Base-by-base conservation (phyloP, 768 basidiomycete species). In the Macrolepiota fuliginosa region DNA sequence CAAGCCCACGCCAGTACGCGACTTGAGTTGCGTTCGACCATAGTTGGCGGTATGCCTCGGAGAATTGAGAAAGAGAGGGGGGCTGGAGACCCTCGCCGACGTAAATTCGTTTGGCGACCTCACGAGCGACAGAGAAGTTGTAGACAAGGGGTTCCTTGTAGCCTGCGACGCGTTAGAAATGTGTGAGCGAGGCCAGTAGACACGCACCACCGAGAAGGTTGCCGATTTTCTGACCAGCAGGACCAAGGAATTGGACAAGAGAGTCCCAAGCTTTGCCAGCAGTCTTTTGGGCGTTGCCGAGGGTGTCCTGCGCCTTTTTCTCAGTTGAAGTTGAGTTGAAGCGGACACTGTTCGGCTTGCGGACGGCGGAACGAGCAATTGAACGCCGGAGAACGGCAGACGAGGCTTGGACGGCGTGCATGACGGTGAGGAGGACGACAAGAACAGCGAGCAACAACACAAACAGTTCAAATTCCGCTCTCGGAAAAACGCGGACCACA, bases 81-180 rank as follows among this genome's bases (percentile, higher is more conserved):
- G 91, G 92, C 58, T 82, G 80, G 58, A 91, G 85, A 63, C 78
- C 85, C 74, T 93, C 91, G 40, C 82, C 80, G 57, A 83, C 69
- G 74, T 92, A 92, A 56, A 93, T 78, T 63, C 90, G 87, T 75
- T 91, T 91, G 56, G 83, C 68, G 53, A 96, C 66, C 70, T 94
- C 92, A 56, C 87, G 85, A 19, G 84, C 79, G 52, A 96, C 91
- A 56, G 87, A 71, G 29, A 91, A 76, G 78, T 94, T 94, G 80
- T 94, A 94, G 29, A 83, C 62, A 37, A 94, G 70, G 4, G 92
- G 92, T 69, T 90, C 81, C 63, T 86, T 85, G 78, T 93, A 92
- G 10, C 86, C 93, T 76, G 58, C 22, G 42, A 24, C 19, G 17
- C 4, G 51, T 50, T 13, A 32, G 45, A n/a, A 36, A 4, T 32